Conservation (phyloP, 257 asterid species). For the Nicotiana sylvestris region DNA sequence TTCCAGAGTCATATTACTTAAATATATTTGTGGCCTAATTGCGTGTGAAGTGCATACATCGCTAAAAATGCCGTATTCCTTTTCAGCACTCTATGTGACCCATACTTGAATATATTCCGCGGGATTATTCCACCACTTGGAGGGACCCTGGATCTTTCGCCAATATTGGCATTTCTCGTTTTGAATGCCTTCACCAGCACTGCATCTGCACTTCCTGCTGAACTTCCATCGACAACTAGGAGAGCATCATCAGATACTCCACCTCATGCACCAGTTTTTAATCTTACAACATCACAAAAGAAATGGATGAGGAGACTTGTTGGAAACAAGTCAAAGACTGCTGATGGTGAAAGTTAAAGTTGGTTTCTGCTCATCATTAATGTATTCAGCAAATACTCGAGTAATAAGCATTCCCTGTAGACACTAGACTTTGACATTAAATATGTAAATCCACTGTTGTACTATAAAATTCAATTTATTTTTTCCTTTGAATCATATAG, state of each 20-base stretch:
- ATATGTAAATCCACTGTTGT: neutral
- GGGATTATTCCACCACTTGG: slow-evolving; percentile 96
- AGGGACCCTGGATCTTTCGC: slow-evolving; percentile 86
- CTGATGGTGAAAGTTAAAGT: slow-evolving; percentile 22
- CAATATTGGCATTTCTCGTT: slow-evolving; percentile 75
- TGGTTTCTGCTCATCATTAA: neutral
- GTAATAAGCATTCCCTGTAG: neutral
- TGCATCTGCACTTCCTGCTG: slow-evolving; percentile 93
- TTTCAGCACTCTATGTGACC: slow-evolving; percentile 91
- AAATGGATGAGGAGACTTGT: slow-evolving; percentile 69
- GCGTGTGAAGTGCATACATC: neutral
- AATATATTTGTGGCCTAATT: neutral
- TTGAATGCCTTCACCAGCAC: slow-evolving; percentile 70
- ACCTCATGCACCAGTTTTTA: slow-evolving; percentile 23
- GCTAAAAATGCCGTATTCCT: slow-evolving; percentile 21
- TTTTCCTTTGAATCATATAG: neutral
- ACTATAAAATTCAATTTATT: neutral
- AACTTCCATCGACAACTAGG: slow-evolving; percentile 49
- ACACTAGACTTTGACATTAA: neutral
- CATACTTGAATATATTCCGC: slow-evolving; percentile 92
- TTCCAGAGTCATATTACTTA: neutral
- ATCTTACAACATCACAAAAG: slow-evolving; percentile 42
- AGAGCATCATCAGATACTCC: slow-evolving; percentile 27
- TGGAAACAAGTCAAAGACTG: slow-evolving; percentile 32
- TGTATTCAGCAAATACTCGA: neutral